A percentile compares a stretch with the other conserved stretches of the same genome.
These are phyloP conservation scores for Phylloporus rhodoxanthus DNA, from an alignment of 768 basidiomycete species.

Conservation along the genomic window DNA sequence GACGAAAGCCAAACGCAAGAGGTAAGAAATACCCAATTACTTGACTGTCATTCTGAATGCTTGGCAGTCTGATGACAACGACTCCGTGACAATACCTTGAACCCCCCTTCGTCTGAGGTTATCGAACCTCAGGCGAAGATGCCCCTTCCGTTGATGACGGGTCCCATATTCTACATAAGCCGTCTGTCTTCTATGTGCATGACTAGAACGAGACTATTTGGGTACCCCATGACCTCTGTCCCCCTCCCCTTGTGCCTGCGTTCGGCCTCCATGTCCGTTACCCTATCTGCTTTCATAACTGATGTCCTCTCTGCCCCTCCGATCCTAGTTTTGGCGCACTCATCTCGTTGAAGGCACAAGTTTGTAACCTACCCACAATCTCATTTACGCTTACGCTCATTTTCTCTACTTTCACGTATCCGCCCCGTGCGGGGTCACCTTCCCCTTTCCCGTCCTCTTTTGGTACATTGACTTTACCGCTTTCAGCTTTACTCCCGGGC, in stretches of 20 bases:
- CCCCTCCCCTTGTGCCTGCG: slow-evolving; percentile 17
- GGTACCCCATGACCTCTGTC: slow-evolving; percentile 24
- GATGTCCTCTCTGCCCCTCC: slow-evolving; percentile 23
- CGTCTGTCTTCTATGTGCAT: slow-evolving; percentile 15
- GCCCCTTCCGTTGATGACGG: slow-evolving; percentile 10
- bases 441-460: slow-evolving; percentile 6
- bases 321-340: slow-evolving; percentile 19
- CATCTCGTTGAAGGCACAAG: slow-evolving; percentile 27
- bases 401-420: slow-evolving; percentile 21
- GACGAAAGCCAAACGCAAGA: slow-evolving; percentile 98
- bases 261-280: slow-evolving; percentile 20
- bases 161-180: slow-evolving; percentile 16
- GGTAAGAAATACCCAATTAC: slow-evolving; percentile 38
- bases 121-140: slow-evolving; percentile 2
- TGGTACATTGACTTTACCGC: slow-evolving; percentile 15
- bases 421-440: slow-evolving; percentile 8
- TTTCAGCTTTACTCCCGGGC: slow-evolving; percentile 20
- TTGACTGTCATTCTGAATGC: background rate
- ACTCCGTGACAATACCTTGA: slow-evolving; percentile 19
- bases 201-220: slow-evolving; percentile 23
- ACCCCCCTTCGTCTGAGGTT: slow-evolving; percentile 2
- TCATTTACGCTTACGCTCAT: slow-evolving; percentile 30
- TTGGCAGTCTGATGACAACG: slow-evolving; percentile 32
- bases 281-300: slow-evolving; percentile 27
- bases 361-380: slow-evolving; percentile 30